Base-by-base conservation (phyloP, 176 grass and related monocot species). In the Carex cristatella region DNA sequence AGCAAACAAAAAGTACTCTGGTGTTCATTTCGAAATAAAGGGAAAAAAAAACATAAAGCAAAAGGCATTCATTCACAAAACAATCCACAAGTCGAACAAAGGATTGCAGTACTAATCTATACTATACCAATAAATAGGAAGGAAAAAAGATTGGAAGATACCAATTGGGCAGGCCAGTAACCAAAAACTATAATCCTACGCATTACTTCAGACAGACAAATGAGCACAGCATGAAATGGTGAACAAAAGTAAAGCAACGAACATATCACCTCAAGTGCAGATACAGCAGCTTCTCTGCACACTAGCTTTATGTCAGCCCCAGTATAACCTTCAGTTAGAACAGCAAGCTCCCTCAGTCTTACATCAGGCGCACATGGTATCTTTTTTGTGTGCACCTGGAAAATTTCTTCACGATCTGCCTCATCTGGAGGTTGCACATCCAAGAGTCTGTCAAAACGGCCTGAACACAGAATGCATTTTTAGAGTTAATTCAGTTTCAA, bases 251-350 rank as follows among this genome's bases (percentile, higher is more conserved):
- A 77, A 76, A 77, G 10, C 27, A 77, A 77, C 16, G 4, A 23
- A 77, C 5, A 0, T 0, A 83, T 64, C 61, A 98, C 95, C 87
- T 98, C 91, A 33, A 98, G 86, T 51, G 93, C 93, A 32, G 88
- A 90, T 86, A 98, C 85, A 64, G 91, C 95, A 35, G 95, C 86
- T 92, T 98, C 93, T 81, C 91, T 93, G 83, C 95, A 98, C 42
- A 90, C 64, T 79, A 93, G 86, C 75, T 90, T 98, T 90, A 98
- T 98, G 79, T 95, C 91, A 0, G 95, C 95, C 0, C 93, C 95
- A 16, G 95, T 98, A 86, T 98, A 95, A 15, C 95, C 93, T 90
- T 98, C 55, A 79, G 93, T 93, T 51, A 92, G 89, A 83, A 84
- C 88, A 83, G 89, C 95, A 85, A 98, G 95, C 37, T 98, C 91